A percentile compares a stretch with the other conserved stretches of the same genome.
Conservation (phyloP, 73 alveolate species). For the Tetrahymena elliotti region DNA sequence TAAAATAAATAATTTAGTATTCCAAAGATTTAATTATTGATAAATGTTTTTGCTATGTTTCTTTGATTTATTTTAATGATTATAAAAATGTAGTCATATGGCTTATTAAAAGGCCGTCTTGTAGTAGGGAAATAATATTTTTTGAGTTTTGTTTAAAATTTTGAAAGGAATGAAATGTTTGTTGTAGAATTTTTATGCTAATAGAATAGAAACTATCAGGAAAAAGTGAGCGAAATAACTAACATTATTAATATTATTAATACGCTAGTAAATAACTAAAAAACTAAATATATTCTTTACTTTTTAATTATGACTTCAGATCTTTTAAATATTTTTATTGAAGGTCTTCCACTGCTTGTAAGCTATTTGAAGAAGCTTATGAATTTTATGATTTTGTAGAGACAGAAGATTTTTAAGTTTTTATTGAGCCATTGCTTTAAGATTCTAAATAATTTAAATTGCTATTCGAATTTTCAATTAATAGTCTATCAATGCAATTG, state of each 20-base stretch:
- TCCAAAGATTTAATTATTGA: not conserved
- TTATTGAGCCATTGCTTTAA: not conserved
- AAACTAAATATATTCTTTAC: not conserved
- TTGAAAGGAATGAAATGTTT: too few relatives aligned
- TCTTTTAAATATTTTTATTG: not conserved
- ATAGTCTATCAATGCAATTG: not conserved
- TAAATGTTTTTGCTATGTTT: too few relatives aligned
- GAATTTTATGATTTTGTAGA: not conserved
- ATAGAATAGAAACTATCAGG: not conserved
- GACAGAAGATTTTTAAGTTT: not conserved
- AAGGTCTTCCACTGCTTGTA: not conserved
- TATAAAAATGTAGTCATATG: too few relatives aligned
- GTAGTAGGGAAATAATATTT: too few relatives aligned
- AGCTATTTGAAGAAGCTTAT: not conserved
- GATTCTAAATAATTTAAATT: not conserved
- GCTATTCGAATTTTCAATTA: not conserved
- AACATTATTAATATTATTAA: too few relatives aligned
- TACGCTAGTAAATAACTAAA: not conserved
- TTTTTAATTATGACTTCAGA: not conserved
- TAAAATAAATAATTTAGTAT: not conserved
- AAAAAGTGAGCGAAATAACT: not conserved
- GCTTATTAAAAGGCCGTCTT: too few relatives aligned
- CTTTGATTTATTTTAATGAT: too few relatives aligned
- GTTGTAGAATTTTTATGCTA: not conserved
- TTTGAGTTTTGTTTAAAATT: not conserved